Conservation (phyloP, 2,329 filamentous ascomycete genomes). For the Cercospora berteroae region DNA sequence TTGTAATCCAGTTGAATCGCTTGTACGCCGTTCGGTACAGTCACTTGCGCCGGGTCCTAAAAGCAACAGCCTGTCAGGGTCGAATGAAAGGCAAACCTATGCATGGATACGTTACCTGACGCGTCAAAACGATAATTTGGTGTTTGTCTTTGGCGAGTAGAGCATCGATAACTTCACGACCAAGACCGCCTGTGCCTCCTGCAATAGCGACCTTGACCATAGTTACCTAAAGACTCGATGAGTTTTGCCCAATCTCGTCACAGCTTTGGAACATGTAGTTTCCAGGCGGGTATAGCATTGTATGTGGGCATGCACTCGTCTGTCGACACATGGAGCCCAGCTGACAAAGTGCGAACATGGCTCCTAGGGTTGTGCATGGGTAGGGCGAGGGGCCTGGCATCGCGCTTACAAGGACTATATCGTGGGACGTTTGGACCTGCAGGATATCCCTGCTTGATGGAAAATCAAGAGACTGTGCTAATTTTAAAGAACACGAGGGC, state of each 20-base stretch:
- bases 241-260: neutral
- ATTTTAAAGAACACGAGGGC: neutral
- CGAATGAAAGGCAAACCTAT: neutral
- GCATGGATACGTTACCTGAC: slow-evolving; percentile 40
- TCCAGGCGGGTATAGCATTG: neutral
- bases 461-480: neutral
- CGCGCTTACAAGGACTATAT: neutral
- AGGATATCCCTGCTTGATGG: neutral
- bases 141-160: slow-evolving; percentile 52
- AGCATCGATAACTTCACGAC: slow-evolving; percentile 53
- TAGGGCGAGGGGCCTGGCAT: neutral
- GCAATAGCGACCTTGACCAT: slow-evolving; percentile 51
- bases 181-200: slow-evolving; percentile 52
- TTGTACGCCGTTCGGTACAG: slow-evolving; percentile 4
- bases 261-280: neutral
- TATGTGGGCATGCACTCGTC: neutral
- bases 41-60: slow-evolving; percentile 1
- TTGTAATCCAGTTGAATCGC: slow-evolving; percentile 12
- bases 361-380: neutral
- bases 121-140: slow-evolving; percentile 52
- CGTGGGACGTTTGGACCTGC: neutral
- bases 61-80: neutral
- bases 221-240: slow-evolving; percentile 11
- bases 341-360: neutral
- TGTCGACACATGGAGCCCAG: neutral